phyloP scores from a whole-genome alignment of 768 basidiomycete species.

The Boletus rex-veris region DNA sequence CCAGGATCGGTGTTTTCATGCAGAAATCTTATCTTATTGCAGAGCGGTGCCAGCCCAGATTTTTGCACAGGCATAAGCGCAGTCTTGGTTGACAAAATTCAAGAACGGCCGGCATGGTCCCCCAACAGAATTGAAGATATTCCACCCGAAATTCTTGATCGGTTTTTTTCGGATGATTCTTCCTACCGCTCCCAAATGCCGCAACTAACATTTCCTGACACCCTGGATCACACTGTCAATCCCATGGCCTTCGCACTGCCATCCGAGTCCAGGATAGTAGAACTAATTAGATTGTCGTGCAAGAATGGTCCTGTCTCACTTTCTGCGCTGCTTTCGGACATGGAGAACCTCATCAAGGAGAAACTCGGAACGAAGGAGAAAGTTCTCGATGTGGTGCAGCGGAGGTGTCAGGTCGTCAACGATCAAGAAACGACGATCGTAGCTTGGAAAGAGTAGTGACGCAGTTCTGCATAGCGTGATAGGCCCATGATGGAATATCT shows the following conservation, averaged over 20 bases:
- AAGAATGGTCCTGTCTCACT: conserved; percentile 41
- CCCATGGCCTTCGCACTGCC: conserved; percentile 59
- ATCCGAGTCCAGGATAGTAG: conserved; percentile 68
- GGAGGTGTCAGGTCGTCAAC: conserved; percentile 60
- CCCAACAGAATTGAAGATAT: conserved; percentile 65
- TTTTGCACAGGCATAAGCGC: conserved; percentile 79
- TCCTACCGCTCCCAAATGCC: conserved; percentile 45
- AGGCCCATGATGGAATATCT: no score
- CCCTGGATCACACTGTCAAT: conserved; percentile 25
- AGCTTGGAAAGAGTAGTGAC: conserved; percentile 24
- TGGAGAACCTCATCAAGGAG: conserved; percentile 24
- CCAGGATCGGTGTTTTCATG: conserved; percentile 8
- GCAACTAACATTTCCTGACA: conserved; percentile 40
- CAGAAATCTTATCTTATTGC: conserved; percentile 13
- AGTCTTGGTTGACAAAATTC: conserved; percentile 52
- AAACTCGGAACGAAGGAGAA: conserved; percentile 70
- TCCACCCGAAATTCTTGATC: conserved; percentile 48
- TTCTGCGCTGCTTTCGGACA: conserved; percentile 17
- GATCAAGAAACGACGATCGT: conserved; percentile 38
- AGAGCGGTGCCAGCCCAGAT: conserved; percentile 80
- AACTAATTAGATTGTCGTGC: conserved; percentile 44
- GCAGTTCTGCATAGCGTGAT: conserved; percentile 1
- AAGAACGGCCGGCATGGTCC: conserved; percentile 63
- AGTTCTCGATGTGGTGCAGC: conserved; percentile 68
- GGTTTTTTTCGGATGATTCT: conserved; percentile 66